Conservation (phyloP, 352 stramenopile genomes). For the Phytopythium oedochilum region DNA sequence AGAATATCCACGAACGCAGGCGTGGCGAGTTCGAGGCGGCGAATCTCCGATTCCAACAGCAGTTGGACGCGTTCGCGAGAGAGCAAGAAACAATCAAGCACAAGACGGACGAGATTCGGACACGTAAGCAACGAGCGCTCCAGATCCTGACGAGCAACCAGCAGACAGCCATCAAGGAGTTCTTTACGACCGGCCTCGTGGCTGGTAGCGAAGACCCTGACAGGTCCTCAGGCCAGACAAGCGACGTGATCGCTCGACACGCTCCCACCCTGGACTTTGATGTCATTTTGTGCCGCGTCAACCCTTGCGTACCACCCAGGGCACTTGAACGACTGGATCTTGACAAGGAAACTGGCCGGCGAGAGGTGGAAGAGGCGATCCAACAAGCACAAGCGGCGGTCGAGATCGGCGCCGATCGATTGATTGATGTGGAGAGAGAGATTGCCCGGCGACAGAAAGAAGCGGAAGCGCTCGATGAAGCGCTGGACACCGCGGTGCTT, state of each 20-base stretch:
- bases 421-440: conserved; percentile 22
- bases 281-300: conserved; percentile 29
- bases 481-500: neutral
- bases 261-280: conserved; percentile 25
- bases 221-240: conserved; percentile 1
- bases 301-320: conserved; percentile 30
- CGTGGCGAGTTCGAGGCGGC: conserved; percentile 27
- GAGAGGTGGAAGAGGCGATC: conserved; percentile 18
- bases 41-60: conserved; percentile 22
- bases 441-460: conserved; percentile 24
- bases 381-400: conserved; percentile 23
- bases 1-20: conserved; percentile 29
- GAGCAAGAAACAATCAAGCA: conserved; percentile 29
- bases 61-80: conserved; percentile 31
- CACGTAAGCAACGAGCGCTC: conserved; percentile 39
- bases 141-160: conserved; percentile 60
- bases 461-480: conserved; percentile 9
- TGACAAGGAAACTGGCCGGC: conserved; percentile 18
- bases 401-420: conserved; percentile 7
- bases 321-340: conserved; percentile 19
- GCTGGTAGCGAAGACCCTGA: neutral
- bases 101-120: conserved; percentile 26
- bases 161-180: conserved; percentile 40
- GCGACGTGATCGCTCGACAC: neutral
- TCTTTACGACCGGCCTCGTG: conserved; percentile 17